These are phyloP conservation scores for Polytrichum commune DNA, from an alignment of 225 moss, liverwort and hornwort genomes.

Conservation along the genomic window DNA sequence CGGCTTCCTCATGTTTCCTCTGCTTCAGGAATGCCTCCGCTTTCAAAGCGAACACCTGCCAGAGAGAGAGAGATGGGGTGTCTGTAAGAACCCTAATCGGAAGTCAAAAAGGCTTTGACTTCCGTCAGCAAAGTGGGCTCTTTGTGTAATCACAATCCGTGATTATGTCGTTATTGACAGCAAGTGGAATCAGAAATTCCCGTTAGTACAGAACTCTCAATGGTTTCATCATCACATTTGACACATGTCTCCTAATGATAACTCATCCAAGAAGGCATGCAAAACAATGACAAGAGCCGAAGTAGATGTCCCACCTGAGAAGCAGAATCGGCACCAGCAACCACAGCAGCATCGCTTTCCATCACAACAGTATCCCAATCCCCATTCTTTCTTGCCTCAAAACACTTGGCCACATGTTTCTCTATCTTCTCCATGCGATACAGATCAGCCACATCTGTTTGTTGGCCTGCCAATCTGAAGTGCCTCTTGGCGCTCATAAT, in stretches of 20 bases:
- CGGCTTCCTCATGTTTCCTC: constrained; percentile 75
- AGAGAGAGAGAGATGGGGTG: not conserved
- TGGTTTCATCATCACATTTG: not conserved
- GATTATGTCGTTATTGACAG: not conserved
- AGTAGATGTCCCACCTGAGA: constrained; percentile 45
- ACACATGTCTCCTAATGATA: not conserved
- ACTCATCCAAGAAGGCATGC: not conserved
- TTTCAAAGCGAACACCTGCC: constrained; percentile 78
- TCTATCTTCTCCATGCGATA: constrained; percentile 69
- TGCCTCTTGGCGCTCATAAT: constrained; percentile 69
- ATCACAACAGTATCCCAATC: constrained; percentile 73
- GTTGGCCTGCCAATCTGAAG: constrained; percentile 64
- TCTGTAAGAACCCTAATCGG: constrained; percentile 21
- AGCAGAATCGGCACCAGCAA: constrained; percentile 87
- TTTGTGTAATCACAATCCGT: not conserved
- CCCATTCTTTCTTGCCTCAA: constrained; percentile 53
- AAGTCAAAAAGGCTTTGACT: constrained; percentile 39
- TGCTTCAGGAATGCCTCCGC: constrained; percentile 88
- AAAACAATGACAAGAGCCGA: no score
- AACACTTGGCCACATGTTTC: constrained; percentile 69
- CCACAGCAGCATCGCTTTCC: constrained; percentile 82
- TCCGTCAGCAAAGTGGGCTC: constrained; percentile 10
- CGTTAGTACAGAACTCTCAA: not conserved
- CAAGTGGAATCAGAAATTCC: not conserved
- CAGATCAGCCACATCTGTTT: constrained; percentile 56